Percentiles rank a stretch among this genome's conserved stretches.
Evolutionary conservation across 2,329 filamentous ascomycete genomes (phyloP).

Genomic region (Blastomyces gilchristii): DNA sequence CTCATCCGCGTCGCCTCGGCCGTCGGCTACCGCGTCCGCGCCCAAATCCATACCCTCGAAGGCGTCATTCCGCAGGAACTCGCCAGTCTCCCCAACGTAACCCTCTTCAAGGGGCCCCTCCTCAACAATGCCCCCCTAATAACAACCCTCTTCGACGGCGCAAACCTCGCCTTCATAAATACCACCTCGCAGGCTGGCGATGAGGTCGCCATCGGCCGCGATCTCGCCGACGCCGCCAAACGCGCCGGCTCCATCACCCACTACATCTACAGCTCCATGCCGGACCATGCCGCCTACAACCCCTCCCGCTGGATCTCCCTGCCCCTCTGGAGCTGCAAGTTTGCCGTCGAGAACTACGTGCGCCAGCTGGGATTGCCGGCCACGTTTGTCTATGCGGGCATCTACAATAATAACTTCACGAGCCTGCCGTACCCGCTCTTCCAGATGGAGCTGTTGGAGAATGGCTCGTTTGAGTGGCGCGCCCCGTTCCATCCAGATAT

Average conservation of each 20-base stretch:
- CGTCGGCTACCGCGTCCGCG: conserved; percentile 85
- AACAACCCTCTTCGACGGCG: conserved; percentile 66
- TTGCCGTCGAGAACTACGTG: conserved; percentile 84
- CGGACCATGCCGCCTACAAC: conserved; percentile 76
- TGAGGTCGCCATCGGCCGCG: conserved; percentile 79
- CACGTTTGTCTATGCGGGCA: conserved; percentile 91
- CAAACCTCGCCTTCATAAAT: conserved; percentile 91
- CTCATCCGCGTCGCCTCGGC: conserved; percentile 89
- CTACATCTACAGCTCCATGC: conserved; percentile 96
- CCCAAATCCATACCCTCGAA: conserved; percentile 78
- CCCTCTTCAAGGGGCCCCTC: conserved; percentile 54
- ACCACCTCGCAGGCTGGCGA: conserved; percentile 87
- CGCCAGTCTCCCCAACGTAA: conserved; percentile 68
- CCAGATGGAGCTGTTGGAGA: conserved; percentile 74
- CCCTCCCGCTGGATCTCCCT: conserved; percentile 62
- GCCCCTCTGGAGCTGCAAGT: conserved; percentile 86
- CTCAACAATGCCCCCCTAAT: conserved; percentile 65
- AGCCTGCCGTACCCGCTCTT: conserved; percentile 86
- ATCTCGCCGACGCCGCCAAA: conserved; percentile 81
- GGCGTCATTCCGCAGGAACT: conserved; percentile 85
- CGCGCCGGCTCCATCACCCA: conserved; percentile 67
- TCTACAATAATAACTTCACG: conserved; percentile 99
- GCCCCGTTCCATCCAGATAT: conserved; percentile 86
- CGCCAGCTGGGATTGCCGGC: conserved; percentile 70
- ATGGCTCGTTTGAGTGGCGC: conserved; percentile 84